Evolutionary conservation across 129 eudicot genomes (phyloP), one percentile per base, ranked within the genome.

Genomic region (Flaveria sonorensis): DNA sequence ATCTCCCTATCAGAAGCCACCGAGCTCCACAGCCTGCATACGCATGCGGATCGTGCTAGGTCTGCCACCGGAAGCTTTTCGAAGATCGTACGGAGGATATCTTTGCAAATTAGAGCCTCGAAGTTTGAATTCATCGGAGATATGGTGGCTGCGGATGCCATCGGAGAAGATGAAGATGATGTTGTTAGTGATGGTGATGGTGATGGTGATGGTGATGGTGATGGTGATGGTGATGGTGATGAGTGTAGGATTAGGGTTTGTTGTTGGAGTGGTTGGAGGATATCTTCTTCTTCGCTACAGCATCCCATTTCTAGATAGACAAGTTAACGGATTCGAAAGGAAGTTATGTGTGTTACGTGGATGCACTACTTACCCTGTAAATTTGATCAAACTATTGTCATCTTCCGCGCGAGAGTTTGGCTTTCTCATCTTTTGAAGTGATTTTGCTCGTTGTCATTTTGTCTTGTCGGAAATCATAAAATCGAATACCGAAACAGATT

Each of bases 41-140:
- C 99, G 84, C 96, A 91, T 4, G 99, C 89, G 2, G 96, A 82
- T 4, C 97, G 84, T 1, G 96, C 99, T 42, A 94, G 81, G 80
- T 94, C 97, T 67, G 76, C 9, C 2, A 86, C 66, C 4, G 94
- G 74, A 18, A 94, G 97, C 79, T 83, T 86, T 76, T 89, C 89
- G 70, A 94, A 80, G 72, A 94, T 94, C 68, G 88, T 71, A 10
- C 85, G 83, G 51, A 94, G 87, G 23, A 84, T 81, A 67, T 94
- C 99, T 19, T 55, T 75, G 79, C 93, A 89, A 0, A 69, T 20
- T n/a, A 94, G 77, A 20, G 96, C 97, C 15, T 84, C 62, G 78
- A 88, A 90, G 30, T 87, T 84, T 2, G 97, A 93, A 62, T 90
- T 88, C 92, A 87, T 88, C 74, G 97, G 98, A 21, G 96, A 90